These are phyloP conservation scores for Chlamydomonas asymmetrica DNA, from an alignment of 139 green algal species.

Conservation along the genomic window DNA sequence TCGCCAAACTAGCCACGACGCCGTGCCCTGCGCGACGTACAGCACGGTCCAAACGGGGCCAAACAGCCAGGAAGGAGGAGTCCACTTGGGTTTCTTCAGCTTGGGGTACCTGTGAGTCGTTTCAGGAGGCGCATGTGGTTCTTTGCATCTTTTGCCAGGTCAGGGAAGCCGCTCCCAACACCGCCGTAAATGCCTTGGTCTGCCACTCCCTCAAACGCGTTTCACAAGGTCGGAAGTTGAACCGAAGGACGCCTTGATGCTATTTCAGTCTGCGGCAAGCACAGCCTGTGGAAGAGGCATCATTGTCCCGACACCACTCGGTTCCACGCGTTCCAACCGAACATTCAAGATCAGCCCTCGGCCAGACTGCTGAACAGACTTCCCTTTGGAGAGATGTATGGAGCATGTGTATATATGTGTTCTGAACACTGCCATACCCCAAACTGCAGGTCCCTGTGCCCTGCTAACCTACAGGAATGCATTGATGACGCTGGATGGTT, in stretches of 20 bases:
- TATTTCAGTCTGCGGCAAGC: neutral
- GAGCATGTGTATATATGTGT: too few relatives aligned
- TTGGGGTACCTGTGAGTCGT: slow-evolving; percentile 35
- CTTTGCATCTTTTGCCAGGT: too few relatives aligned
- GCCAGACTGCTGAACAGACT: too few relatives aligned
- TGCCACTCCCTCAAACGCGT: neutral
- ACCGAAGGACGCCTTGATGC: neutral
- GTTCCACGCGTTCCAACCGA: too few relatives aligned
- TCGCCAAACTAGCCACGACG: slow-evolving; percentile 41
- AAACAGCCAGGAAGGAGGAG: slow-evolving; percentile 54
- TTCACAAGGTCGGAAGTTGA: too few relatives aligned
- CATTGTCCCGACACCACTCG: too few relatives aligned
- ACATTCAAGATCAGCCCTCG: too few relatives aligned
- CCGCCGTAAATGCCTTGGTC: neutral
- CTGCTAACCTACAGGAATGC: neutral
- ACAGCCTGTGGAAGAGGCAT: too few relatives aligned
- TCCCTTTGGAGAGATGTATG: too few relatives aligned
- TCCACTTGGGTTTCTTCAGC: slow-evolving; percentile 51
- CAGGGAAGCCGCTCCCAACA: too few relatives aligned
- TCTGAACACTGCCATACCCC: too few relatives aligned
- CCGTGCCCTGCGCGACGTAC: slow-evolving; percentile 59
- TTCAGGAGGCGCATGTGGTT: neutral
- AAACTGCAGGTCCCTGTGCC: too few relatives aligned
- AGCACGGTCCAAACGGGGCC: slow-evolving; percentile 52
- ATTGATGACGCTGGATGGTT: neutral